Evolutionary conservation across 1,139 yeast species (phyloP).

Genomic region (Cylindricascospora bacillispora): DNA sequence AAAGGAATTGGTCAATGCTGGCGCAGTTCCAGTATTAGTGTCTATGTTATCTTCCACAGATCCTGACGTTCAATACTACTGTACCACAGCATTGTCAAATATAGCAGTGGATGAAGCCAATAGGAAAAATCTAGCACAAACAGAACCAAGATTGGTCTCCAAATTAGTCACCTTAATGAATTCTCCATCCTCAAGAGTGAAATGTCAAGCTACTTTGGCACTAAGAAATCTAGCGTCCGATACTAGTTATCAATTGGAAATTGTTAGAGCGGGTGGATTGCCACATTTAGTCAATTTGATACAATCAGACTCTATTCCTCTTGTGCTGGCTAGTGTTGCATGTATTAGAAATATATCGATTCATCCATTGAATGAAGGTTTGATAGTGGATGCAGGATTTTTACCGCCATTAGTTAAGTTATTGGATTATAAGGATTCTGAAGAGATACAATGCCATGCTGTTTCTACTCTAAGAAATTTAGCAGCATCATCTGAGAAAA

Average conservation of each 20-base stretch:
- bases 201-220: conserved; percentile 96
- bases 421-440: conserved; percentile 75
- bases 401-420: conserved; percentile 77
- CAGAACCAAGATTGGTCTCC: conserved; percentile 87
- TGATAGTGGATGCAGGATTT: conserved; percentile 93
- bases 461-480: conserved; percentile 89
- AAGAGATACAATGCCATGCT: conserved; percentile 96
- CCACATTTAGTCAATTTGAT: conserved; percentile 81
- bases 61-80: conserved; percentile 94
- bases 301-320: conserved; percentile 83
- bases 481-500: conserved; percentile 91
- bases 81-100: conserved; percentile 93
- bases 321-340: conserved; percentile 93
- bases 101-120: conserved; percentile 93
- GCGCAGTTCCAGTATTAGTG: conserved; percentile 93
- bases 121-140: conserved; percentile 75
- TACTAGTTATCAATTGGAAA: conserved; percentile 81
- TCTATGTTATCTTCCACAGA: conserved; percentile 78
- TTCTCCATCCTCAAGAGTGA: conserved; percentile 83
- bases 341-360: conserved; percentile 94
- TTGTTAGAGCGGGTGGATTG: conserved; percentile 89
- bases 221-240: conserved; percentile 92
- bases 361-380: conserved; percentile 90
- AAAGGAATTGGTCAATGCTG: conserved; percentile 92
- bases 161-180: conserved; percentile 88